Evolutionary conservation across 2,329 filamentous ascomycete genomes (phyloP).

Genomic region (Alternaria dauci): DNA sequence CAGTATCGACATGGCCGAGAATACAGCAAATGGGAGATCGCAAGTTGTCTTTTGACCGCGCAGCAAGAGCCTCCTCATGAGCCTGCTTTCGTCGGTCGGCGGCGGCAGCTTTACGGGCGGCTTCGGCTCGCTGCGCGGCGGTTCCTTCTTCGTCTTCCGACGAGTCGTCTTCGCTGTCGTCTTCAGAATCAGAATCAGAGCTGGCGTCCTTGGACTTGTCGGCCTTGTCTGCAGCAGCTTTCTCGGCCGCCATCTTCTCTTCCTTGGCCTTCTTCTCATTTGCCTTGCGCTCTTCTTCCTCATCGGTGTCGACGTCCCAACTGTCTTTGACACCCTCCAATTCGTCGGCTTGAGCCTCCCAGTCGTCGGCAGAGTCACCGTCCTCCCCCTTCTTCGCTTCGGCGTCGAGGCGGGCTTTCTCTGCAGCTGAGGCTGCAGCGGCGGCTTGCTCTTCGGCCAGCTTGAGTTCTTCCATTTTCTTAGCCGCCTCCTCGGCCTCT

Average conservation of each 20-base stretch:
- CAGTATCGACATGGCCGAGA: conserved; percentile 99
- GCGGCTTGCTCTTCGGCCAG: conserved; percentile 72
- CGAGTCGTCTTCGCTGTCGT: conserved; percentile 64
- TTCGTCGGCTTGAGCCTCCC: conserved; percentile 81
- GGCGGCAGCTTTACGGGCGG: conserved; percentile 84
- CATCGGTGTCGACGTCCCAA: conserved; percentile 88
- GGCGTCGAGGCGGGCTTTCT: conserved; percentile 63
- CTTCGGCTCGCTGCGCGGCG: conserved; percentile 76
- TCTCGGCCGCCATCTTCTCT: conserved; percentile 37
- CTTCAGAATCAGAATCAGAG: conserved; percentile 52
- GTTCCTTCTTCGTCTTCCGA: conserved; percentile 77
- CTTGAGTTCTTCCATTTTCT: conserved; percentile 64
- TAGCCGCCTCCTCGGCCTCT: conserved; percentile 64
- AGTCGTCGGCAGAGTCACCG: conserved; percentile 76
- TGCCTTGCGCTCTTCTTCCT: conserved; percentile 64
- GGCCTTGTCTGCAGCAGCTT: conserved; percentile 40
- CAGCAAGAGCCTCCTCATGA: conserved; percentile 89
- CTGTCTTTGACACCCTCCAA: conserved; percentile 87
- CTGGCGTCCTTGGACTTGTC: conserved; percentile 27
- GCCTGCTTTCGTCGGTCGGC: conserved; percentile 88
- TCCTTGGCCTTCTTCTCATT: conserved; percentile 35
- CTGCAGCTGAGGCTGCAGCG: conserved; percentile 78
- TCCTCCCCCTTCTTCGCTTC: conserved; percentile 70
- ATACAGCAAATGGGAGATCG: conserved; percentile 99
- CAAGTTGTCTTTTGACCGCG: conserved; percentile 90